A percentile compares a stretch with the other conserved stretches of the same genome.
These are phyloP conservation scores for Gryganskiella cystojenkinii DNA, from an alignment of 192 early-diverging fungal species.

Conservation along the genomic window DNA sequence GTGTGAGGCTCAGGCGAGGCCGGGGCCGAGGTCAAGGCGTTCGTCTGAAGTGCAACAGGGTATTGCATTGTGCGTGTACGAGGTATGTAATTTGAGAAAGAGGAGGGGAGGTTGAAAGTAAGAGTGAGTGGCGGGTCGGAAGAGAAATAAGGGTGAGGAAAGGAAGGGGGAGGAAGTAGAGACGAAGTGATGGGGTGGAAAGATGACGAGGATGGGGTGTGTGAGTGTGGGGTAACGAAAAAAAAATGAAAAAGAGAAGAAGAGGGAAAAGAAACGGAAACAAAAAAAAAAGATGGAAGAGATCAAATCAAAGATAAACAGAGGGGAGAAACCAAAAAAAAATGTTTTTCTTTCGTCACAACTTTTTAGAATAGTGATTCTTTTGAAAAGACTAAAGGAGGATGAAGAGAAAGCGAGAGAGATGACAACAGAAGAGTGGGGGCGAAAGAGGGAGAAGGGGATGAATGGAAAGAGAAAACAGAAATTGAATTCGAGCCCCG, in stretches of 20 bases:
- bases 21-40: conserved; percentile 19
- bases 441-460: not conserved
- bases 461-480: not conserved
- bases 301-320: too few species aligned
- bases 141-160: not conserved
- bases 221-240: not conserved
- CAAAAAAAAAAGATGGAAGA: not conserved
- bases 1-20: conserved; percentile 42
- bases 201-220: not conserved
- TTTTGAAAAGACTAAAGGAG: not conserved
- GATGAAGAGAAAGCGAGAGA: not conserved
- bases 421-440: not conserved
- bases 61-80: conserved; percentile 36
- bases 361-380: not conserved
- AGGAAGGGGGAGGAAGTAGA: not conserved
- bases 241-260: not conserved
- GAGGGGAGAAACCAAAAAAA: too few species aligned
- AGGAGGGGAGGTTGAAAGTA: too few species aligned
- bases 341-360: too few species aligned
- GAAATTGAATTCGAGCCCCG: not conserved
- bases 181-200: not conserved
- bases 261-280: not conserved
- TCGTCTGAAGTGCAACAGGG: conserved; percentile 43
- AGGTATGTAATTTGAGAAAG: not conserved
- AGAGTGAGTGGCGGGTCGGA: too few species aligned